A percentile compares a stretch with the other conserved stretches of the same genome.
These are phyloP conservation scores for Myotisia sp. DNA, from an alignment of 2,329 filamentous ascomycete genomes.

Conservation along the genomic window DNA sequence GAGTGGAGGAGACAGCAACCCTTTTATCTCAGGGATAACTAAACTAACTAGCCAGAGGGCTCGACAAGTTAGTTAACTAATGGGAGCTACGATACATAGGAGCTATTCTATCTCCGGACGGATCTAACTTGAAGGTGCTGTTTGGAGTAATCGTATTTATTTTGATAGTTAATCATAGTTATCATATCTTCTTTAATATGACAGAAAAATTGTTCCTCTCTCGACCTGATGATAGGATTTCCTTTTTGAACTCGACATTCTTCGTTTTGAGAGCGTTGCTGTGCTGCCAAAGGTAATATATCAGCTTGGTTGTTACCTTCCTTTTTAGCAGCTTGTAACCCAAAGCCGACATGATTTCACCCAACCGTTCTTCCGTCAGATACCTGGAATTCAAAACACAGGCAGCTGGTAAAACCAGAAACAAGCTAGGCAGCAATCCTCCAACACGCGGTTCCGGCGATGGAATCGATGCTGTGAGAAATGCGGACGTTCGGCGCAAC, in stretches of 20 bases:
- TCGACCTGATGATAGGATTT: slow-evolving; percentile 59
- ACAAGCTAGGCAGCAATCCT: slow-evolving; percentile 44
- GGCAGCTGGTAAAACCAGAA: slow-evolving; percentile 76
- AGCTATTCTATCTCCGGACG: not conserved
- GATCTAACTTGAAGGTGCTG: not conserved
- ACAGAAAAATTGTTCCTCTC: slow-evolving; percentile 86
- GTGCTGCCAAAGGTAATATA: slow-evolving; percentile 75
- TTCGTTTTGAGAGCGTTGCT: slow-evolving; percentile 6
- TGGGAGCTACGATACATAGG: not conserved
- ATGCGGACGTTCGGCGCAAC: slow-evolving; percentile 60
- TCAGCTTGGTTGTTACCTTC: slow-evolving; percentile 69
- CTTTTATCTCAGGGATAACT: not conserved
- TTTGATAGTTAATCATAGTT: too few relatives aligned
- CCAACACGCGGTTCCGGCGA: slow-evolving; percentile 12
- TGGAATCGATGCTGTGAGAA: slow-evolving; percentile 38
- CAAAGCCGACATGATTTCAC: slow-evolving; percentile 59
- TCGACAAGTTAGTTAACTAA: not conserved
- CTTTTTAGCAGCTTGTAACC: slow-evolving; percentile 53
- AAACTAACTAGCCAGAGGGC: not conserved
- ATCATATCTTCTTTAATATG: slow-evolving; percentile 44
- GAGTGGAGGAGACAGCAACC: not conserved
- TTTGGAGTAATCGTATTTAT: not conserved
- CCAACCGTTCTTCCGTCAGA: slow-evolving; percentile 55
- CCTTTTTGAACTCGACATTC: slow-evolving; percentile 46
- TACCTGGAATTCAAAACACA: slow-evolving; percentile 88